Conservation (phyloP, 208 protist species). For the Chromosphaera perkinsii region DNA sequence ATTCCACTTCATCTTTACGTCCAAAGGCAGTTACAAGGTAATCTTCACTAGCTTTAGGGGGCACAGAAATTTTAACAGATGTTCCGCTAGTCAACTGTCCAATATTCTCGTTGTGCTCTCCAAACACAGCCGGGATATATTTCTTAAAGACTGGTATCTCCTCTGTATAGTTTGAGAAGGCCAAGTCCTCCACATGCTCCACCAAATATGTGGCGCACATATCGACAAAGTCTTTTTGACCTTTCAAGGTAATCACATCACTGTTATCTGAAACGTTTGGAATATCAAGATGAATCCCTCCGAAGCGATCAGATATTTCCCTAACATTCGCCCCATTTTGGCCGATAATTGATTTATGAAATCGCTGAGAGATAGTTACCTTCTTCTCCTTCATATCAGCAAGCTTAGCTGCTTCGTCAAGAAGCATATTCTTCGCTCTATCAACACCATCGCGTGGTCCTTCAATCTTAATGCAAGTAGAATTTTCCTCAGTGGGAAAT, state of each 20-base stretch:
- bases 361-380: slow-evolving; percentile 9
- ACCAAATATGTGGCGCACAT: neutral
- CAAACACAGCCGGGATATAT: too few relatives aligned
- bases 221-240: neutral
- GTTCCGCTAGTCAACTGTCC: too few relatives aligned
- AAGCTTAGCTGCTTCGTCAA: neutral
- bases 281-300: neutral
- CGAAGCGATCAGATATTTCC: neutral
- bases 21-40: too few relatives aligned
- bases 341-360: slow-evolving; percentile 21
- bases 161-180: neutral
- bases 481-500: slow-evolving; percentile 8
- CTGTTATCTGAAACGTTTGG: neutral
- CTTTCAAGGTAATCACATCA: neutral
- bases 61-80: too few relatives aligned
- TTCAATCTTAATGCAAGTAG: slow-evolving; percentile 4
- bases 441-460: neutral
- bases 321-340: neutral
- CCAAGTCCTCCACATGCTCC: neutral
- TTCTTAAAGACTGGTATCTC: neutral
- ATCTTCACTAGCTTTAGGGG: too few relatives aligned
- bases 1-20: too few relatives aligned
- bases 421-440: neutral
- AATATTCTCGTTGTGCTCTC: too few relatives aligned
- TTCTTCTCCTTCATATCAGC: slow-evolving; percentile 7